Evolutionary conservation across 192 early-diverging fungal species (phyloP).

Genomic region (Coemansia sp.): DNA sequence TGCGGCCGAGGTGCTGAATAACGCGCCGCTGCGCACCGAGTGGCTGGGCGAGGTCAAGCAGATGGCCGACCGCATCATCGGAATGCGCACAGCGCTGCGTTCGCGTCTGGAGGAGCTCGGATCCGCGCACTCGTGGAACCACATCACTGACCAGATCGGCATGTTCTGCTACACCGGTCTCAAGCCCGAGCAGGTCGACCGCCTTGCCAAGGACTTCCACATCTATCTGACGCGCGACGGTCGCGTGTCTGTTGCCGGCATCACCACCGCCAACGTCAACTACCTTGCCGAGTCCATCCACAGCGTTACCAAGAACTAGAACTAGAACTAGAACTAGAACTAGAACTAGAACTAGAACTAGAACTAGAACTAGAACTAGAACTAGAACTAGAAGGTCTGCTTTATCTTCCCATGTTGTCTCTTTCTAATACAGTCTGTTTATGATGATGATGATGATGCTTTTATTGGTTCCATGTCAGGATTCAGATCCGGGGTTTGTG

Average conservation of each 20-base stretch:
- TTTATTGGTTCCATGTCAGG: too few species aligned
- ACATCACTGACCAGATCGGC: slow-evolving; percentile 95
- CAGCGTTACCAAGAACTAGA: slow-evolving; percentile 79
- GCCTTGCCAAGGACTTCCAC: slow-evolving; percentile 78
- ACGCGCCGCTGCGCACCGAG: slow-evolving; percentile 70
- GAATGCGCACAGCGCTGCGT: slow-evolving; percentile 81
- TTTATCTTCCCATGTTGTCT: too few species aligned
- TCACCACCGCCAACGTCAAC: slow-evolving; percentile 88
- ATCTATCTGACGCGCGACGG: slow-evolving; percentile 95
- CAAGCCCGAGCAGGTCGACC: slow-evolving; percentile 83
- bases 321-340: neutral
- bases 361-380: slow-evolving; percentile 46
- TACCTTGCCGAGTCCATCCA: slow-evolving; percentile 96
- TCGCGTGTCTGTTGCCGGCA: slow-evolving; percentile 96
- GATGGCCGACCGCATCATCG: slow-evolving; percentile 98
- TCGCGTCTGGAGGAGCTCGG: slow-evolving; percentile 79
- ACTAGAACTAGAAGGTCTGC: too few species aligned
- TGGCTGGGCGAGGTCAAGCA: slow-evolving; percentile 90
- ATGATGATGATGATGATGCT: too few species aligned
- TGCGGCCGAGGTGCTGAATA: slow-evolving; percentile 82
- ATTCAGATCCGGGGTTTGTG: too few species aligned
- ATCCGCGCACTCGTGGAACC: slow-evolving; percentile 80
- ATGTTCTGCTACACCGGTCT: slow-evolving; percentile 99
- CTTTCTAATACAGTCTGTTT: neutral
- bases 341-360: too few species aligned